Base-by-base conservation (phyloP, 192 early-diverging fungal genomes). In the Linnemannia exigua region DNA sequence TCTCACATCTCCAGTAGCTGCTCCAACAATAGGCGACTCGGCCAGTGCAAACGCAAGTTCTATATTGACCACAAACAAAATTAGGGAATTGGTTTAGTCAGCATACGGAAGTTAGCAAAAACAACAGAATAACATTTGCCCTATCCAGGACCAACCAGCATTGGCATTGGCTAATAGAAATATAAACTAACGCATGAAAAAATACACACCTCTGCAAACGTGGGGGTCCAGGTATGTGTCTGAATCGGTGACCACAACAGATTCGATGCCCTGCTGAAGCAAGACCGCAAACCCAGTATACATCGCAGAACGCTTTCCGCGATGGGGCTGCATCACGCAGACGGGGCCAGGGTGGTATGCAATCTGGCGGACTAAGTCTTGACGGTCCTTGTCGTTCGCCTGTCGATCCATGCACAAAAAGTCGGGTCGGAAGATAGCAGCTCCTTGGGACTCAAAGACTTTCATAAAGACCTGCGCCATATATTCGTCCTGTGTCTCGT, bases 201-300 rank as follows among this genome's bases (percentile, higher is more conserved):
- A 67, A 47, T 11, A 36, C 52, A 14, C 52, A 86, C 83, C 83
- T 86, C 35, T 75, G 63, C 83, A 86, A 11, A 80, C 90, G 44
- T 90, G 76, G 5, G 90, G 80, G 50, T 94, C 89, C 74, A 94
- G 88, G 38, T 88, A 88, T 1, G 93, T 94, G 71, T 94, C 93
- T 3, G 92, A 93, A 70, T 93, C 93, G 0, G 93, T 94, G 0
- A 90, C 87, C n/a, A 94, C 87, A 2, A 94, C 90, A 46, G 90
- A 87, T 41, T 94, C 90, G 33, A 85, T 87, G 1, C 81, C 89
- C 31, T 82, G 74, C 48, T 88, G 76, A 48, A 90, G 44, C 11
- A 91, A 67, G 2, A 88, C 82, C 19, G 87, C 76, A 82, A 91
- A 91, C 0, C 88, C 91, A 0, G 91, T 91, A 69, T 91, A 91